Base-by-base conservation (phyloP, 2,329 filamentous ascomycete genomes). In the Penicillium sp. region DNA sequence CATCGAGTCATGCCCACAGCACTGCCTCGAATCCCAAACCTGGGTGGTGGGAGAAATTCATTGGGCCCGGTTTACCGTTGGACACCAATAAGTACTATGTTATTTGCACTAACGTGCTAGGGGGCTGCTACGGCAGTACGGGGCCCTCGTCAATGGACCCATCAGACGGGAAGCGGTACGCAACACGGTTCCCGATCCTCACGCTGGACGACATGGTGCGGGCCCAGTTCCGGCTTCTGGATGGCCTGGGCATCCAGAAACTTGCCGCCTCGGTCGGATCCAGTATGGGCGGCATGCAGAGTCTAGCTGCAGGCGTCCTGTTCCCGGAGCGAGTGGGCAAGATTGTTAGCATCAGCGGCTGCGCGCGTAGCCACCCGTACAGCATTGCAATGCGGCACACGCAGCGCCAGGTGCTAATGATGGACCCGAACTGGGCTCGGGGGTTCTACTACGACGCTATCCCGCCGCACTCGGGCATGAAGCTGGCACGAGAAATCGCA, bases 1-100 rank as follows among this genome's bases (percentile, higher is more conserved):
- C 93, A n/a, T 96, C 90, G 5, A 97, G 90, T 41, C 93, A 98
- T 69, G 93, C 93, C 2, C 90, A 90, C 60, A 96, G 89, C 42
- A 97, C 91, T n/a, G 76, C 79, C 36, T 72, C 75, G 7, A 98
- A 98, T 64, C 79, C 87, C 0, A 86, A 90, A 63, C 85, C 89
- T 0, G 93, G 93, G 3, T 98, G 93, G 93, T 98, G 93, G 93
- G 93, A 98, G 69, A 91, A 86, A 65, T 98, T 98, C 64, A 97
- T 98, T 58, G 93, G 93, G 0, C 86, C 90, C 0, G 88, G 86
- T 1, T 77, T 78, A 14, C 86, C 88, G 8, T 70, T 98, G 7
- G 88, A 98, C 64, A 98, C 93, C 1, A 72, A 91, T 66, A 91
- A 88, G 62, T 94, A 94, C 72, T 87, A 89, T 60, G 72, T 98